Evolutionary conservation across 768 basidiomycete species (phyloP), one percentile per base, ranked within the genome.

Genomic region (Rhizopogon vinicolor): DNA sequence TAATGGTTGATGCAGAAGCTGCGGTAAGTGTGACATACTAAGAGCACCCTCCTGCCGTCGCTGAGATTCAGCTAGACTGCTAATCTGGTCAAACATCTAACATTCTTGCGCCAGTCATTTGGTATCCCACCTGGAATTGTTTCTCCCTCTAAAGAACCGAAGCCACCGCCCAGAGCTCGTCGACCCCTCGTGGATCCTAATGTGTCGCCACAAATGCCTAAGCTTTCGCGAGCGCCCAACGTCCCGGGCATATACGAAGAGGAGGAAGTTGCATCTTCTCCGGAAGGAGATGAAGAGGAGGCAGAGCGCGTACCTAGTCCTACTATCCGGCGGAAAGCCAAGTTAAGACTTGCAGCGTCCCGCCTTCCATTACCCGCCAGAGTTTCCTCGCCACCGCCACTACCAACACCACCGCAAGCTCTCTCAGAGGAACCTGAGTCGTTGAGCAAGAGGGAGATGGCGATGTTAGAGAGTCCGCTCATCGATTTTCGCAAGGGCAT

Each of bases 1-100:
- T 93, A 58, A 75, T 92, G 63, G 75, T 78, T 10, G 89, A 91
- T 62, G 80, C 89, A 41, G 91, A 91, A 68, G 73, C 79, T 57
- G 89, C 87, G 60, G 90, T 91, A 72, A 64, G 77, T 63, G 76
- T 65, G 48, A 28, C 35, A 49, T 37, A 37, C 7, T 18, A 33
- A 14, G 48, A 49, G 35, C 5, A 49, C 14, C 22, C 35, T 37
- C 48, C 35, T 49, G 33, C 48, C 8, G 33, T 49, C 48, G 48
- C 48, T 49, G 48, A 49, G 48, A 49, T 49, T 1, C 46, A 49
- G 48, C 41, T 44, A 87, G 85, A 78, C 83, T 18, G 74, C 75
- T 37, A 79, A 71, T 60, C 75, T 92, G 60, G 80, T 85, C 57
- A 84, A 85, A 66, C 87, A 86, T 44, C 74, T 91, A 40, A 74